Base-by-base conservation (phyloP, 2,329 filamentous ascomycete genomes). In the Akanthomyces muscarius region DNA sequence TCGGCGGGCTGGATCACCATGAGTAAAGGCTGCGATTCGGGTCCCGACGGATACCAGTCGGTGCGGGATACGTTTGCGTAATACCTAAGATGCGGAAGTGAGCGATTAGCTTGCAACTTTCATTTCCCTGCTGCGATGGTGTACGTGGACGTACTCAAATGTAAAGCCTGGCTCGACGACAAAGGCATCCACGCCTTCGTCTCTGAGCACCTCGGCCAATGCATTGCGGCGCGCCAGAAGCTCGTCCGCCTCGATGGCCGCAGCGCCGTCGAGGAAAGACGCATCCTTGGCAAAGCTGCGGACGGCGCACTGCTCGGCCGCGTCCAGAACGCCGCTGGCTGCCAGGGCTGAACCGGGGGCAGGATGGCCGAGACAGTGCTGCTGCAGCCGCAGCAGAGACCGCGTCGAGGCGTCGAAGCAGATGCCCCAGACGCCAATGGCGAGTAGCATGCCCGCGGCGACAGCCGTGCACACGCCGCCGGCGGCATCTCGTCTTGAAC, bases 11-110 rank as follows among this genome's bases (percentile, higher is more conserved):
- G 73, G 13, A 88, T 77, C 21, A 88, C 68, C 83, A 88, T 87
- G 25, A 88, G 70, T 63, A 88, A 87, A 0, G 86, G 86, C 1
- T 84, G 78, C 68, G 88, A 85, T 68, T 88, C 85, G 0, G 85
- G 84, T 75, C 87, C 85, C 84, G 84, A 88, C 0, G 82, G 80
- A 66, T 88, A 85, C 86, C 85, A 88, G 64, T 87, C 81, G 0
- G 70, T 71, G 68, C 88, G 85, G 0, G 83, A 86, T 48, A 85
- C 77, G 68, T 88, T 88, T 53, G 78, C 85, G 68, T 86, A 88
- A 71, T 88, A 81, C 44, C 75, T 73, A 18, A 42, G 50, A 38
- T 2, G 10, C 21, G 7, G 1, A 11, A 3, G 23, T 30, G 28
- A 55, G 52, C 3, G 6, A 3, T 38, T 38, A 38, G 33, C 10